phyloP scores from a whole-genome alignment of 140 eudicot species.

The Flaveria floridana region DNA sequence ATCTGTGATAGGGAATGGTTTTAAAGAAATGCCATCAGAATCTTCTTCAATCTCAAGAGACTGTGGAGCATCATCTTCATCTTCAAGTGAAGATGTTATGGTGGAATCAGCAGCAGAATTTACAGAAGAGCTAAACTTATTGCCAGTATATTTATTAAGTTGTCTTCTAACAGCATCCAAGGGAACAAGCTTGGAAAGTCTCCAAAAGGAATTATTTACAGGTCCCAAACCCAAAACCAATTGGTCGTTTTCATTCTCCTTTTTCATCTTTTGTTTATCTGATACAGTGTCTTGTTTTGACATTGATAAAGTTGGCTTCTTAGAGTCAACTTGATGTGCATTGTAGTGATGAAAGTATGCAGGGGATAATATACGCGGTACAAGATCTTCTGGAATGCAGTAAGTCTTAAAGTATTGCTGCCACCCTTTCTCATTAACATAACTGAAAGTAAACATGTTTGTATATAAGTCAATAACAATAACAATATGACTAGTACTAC shows the following conservation, averaged over 20 bases:
- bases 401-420: slow-evolving; percentile 82
- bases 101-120: slow-evolving; percentile 46
- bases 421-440: slow-evolving; percentile 89
- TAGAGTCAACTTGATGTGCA: slow-evolving; percentile 50
- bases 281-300: slow-evolving; percentile 33
- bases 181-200: slow-evolving; percentile 97
- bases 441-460: slow-evolving; percentile 47
- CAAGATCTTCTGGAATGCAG: slow-evolving; percentile 97
- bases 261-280: slow-evolving; percentile 49
- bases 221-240: slow-evolving; percentile 97
- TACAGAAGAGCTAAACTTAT: slow-evolving; percentile 41
- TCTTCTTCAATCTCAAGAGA: slow-evolving; percentile 93
- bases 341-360: slow-evolving; percentile 98
- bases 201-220: slow-evolving; percentile 86
- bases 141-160: slow-evolving; percentile 52
- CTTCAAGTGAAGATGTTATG: slow-evolving; percentile 52
- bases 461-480: slow-evolving; percentile 9
- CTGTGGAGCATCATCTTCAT: slow-evolving; percentile 60
- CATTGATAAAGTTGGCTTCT: slow-evolving; percentile 35
- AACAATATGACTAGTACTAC: background rate
- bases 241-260: slow-evolving; percentile 75
- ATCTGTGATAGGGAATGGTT: slow-evolving; percentile 54
- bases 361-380: slow-evolving; percentile 93
- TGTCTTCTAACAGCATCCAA: slow-evolving; percentile 77
- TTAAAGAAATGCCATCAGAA: slow-evolving; percentile 92